Percentiles rank a stretch among this genome's conserved stretches.
These are phyloP conservation scores for Ganoderma multipileum DNA, from an alignment of 1,284 basidiomycete genomes.

Conservation along the genomic window DNA sequence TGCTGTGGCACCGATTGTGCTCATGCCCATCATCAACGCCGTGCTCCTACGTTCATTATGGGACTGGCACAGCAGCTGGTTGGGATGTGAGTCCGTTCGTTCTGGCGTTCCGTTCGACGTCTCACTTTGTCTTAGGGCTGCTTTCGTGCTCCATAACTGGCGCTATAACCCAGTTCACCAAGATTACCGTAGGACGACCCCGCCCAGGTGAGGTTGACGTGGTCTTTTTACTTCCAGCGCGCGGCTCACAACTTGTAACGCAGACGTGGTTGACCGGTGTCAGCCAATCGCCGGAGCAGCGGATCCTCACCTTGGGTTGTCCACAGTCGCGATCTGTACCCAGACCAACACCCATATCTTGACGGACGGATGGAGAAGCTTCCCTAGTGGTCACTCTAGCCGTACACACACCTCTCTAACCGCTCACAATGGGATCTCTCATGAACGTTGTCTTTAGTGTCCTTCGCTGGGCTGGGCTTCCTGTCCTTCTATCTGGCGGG, in stretches of 20 bases:
- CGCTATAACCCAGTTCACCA: constrained; percentile 84
- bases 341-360: constrained; percentile 64
- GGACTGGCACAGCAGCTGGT: constrained; percentile 86
- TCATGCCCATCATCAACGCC: constrained; percentile 75
- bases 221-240: neutral
- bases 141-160: constrained; percentile 81
- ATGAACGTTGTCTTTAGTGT: constrained; percentile 55
- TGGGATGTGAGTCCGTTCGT: constrained; percentile 67
- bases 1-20: constrained; percentile 68
- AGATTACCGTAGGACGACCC: constrained; percentile 90
- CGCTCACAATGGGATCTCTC: neutral
- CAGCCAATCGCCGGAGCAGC: constrained; percentile 69
- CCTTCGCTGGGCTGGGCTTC: constrained; percentile 93
- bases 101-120: constrained; percentile 6
- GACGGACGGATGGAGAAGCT: constrained; percentile 91
- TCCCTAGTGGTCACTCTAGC: constrained; percentile 93
- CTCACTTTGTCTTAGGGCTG: constrained; percentile 56
- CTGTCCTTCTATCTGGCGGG: constrained; percentile 89
- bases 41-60: constrained; percentile 81
- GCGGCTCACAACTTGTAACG: neutral
- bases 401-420: constrained; percentile 51
- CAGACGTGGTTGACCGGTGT: constrained; percentile 86
- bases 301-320: constrained; percentile 80
- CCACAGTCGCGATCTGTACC: constrained; percentile 82
- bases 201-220: constrained; percentile 64